Evolutionary conservation across 306 rosid genomes (phyloP), one percentile per base, ranked within the genome.

Genomic region (Carpinus fangiana): DNA sequence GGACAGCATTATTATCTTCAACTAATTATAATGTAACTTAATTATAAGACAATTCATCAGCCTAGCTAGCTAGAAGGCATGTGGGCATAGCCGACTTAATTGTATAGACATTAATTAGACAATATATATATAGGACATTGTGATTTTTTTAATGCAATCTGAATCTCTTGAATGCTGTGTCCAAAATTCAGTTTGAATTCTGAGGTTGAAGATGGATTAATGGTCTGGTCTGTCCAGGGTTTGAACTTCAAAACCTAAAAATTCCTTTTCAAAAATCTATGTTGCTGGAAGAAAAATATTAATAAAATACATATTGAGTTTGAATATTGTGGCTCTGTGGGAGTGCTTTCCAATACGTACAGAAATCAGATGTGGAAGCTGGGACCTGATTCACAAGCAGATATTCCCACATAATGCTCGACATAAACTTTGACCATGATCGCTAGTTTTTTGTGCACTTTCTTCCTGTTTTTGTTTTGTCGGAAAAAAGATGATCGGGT

Each of bases 161-260:
- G 45, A 6, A 77, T 69, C 31, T 77, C 12, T 72, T 10, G 72
- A 78, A 50, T 34, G 17, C 1, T 60, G 73, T 71, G 72, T 60
- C 41, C 34, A 70, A 18, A 70, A 18, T 8, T 60, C 45, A 59
- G 77, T 71, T 20, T 23, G 74, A 72, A 62, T 62, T 73, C 56
- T 72, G 46, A 53, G 43, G 47, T 72, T 50, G 43, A 66, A 38
- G 78, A 72, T 79, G 11, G 18, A 61, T 23, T 23, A 23, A 23
- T 72, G 31, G 47, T 60, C 70, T 79, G 64, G 52, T 34, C 66
- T 65, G 70, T 64, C 70, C 20, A 11, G 45, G 21, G 13, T 48
- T 13, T 75, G 76, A 57, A 57, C 76, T 59, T 72, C 82, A 60
- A 41, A 72, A 48, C 72, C 56, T 36, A 61, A 60, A 78, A 59